Evolutionary conservation across 1,139 yeast species (phyloP).

Genomic region (Kazachstania sp.): DNA sequence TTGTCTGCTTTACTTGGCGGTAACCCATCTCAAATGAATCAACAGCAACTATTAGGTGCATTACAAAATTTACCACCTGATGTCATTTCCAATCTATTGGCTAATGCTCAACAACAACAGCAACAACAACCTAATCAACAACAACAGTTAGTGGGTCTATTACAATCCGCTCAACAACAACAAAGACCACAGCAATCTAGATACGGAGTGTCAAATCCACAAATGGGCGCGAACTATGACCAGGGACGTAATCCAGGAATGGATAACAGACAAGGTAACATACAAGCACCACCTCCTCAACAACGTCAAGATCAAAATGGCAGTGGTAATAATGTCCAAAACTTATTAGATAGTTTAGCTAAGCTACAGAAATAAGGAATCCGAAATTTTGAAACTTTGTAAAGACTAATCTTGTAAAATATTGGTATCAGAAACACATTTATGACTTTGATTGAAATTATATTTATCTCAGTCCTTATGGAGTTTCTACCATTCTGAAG

Average conservation of each 20-base stretch:
- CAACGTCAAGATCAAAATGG: slow-evolving; percentile 16
- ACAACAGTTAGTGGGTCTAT: slow-evolving; percentile 23
- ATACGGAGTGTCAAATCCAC: slow-evolving; percentile 9
- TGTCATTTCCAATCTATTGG: slow-evolving; percentile 42
- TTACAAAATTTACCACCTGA: slow-evolving; percentile 46
- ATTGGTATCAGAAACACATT: not conserved
- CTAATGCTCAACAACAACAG: slow-evolving; percentile 35
- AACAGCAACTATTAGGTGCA: slow-evolving; percentile 31
- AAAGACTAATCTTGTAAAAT: not conserved
- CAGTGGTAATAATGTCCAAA: slow-evolving; percentile 31
- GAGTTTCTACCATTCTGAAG: too few relatives aligned
- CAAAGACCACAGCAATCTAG: slow-evolving; percentile 7
- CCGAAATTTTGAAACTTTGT: not conserved
- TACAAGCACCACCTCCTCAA: slow-evolving; percentile 7
- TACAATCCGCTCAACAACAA: slow-evolving; percentile 19
- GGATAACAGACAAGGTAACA: slow-evolving; percentile 13
- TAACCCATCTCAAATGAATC: slow-evolving; percentile 24
- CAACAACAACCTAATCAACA: slow-evolving; percentile 25
- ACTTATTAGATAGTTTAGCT: slow-evolving; percentile 32
- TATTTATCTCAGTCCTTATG: too few relatives aligned
- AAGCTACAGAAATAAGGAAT: slow-evolving; percentile 27
- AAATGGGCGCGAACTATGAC: slow-evolving; percentile 1
- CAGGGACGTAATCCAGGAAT: not conserved
- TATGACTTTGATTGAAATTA: not conserved
- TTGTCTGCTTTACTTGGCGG: slow-evolving; percentile 19